These are phyloP conservation scores for Mrakia frigida DNA, from an alignment of 768 basidiomycete genomes.

Conservation along the genomic window DNA sequence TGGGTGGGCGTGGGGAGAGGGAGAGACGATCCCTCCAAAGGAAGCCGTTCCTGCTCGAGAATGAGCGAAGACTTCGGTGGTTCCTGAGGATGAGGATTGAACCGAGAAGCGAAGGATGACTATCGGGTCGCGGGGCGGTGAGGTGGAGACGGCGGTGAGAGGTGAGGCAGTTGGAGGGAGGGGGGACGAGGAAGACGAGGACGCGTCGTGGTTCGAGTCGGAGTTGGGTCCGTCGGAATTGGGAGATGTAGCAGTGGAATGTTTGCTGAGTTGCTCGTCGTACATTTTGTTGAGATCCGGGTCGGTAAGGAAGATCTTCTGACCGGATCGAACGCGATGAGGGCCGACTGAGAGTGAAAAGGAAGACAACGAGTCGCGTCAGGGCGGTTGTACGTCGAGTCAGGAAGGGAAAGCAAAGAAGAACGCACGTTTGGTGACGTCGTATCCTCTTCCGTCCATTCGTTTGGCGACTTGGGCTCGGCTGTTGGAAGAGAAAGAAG, in stretches of 20 bases:
- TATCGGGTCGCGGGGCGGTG: not conserved
- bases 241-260: not conserved
- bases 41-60: slow-evolving; percentile 3
- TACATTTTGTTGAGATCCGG: slow-evolving; percentile 7
- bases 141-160: not conserved
- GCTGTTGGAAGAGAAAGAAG: not conserved
- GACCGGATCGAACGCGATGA: slow-evolving; percentile 70
- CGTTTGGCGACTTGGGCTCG: slow-evolving; percentile 71
- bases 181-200: no score
- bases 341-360: slow-evolving; percentile 60
- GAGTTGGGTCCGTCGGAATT: no score
- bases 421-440: slow-evolving; percentile 69
- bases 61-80: not conserved
- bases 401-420: slow-evolving; percentile 8
- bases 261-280: slow-evolving; percentile 14
- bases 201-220: slow-evolving; percentile 53
- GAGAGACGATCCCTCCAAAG: slow-evolving; percentile 24
- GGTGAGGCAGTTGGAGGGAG: slow-evolving; percentile 33
- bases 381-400: no score
- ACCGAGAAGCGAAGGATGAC: slow-evolving; percentile 10
- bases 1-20: not conserved
- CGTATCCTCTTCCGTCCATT: slow-evolving; percentile 77
- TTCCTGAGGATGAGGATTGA: not conserved
- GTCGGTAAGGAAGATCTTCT: slow-evolving; percentile 51
- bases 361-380: not conserved